Evolutionary conservation across 257 asterid genomes (phyloP).

Genomic region (Mentha longifolia): DNA sequence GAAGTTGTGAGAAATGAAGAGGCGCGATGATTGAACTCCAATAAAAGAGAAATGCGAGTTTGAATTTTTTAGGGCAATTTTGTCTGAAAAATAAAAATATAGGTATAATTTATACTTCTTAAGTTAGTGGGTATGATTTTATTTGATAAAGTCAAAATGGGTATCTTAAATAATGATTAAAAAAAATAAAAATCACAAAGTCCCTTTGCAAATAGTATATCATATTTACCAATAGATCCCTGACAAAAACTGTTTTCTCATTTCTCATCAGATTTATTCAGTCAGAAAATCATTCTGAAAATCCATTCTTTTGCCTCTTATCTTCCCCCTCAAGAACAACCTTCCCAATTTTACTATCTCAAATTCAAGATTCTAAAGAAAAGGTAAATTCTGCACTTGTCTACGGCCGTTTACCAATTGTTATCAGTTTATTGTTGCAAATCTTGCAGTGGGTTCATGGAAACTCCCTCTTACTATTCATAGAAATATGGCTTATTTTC

Average conservation of each 20-base stretch:
- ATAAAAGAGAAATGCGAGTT: too few relatives aligned
- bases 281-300: slow-evolving; percentile 6
- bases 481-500: slow-evolving; percentile 70
- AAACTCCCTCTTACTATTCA: slow-evolving; percentile 23
- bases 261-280: neutral
- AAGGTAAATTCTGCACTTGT: slow-evolving; percentile 26
- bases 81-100: too few relatives aligned
- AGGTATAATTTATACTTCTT: too few relatives aligned
- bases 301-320: slow-evolving; percentile 37
- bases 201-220: neutral
- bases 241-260: neutral
- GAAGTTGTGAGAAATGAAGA: too few relatives aligned
- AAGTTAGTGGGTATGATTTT: too few relatives aligned
- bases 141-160: too few relatives aligned
- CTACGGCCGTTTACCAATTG: slow-evolving; percentile 1
- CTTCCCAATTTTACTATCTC: slow-evolving; percentile 16
- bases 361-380: slow-evolving; percentile 27
- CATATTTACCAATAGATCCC: neutral
- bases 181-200: too few relatives aligned
- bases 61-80: too few relatives aligned
- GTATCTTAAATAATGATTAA: too few relatives aligned
- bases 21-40: too few relatives aligned
- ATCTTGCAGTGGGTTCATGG: slow-evolving; percentile 44
- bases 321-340: slow-evolving; percentile 24
- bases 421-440: slow-evolving; percentile 25